Base-by-base conservation (phyloP, 192 early-diverging fungal genomes). In the Bifiguratus adelaidae region DNA sequence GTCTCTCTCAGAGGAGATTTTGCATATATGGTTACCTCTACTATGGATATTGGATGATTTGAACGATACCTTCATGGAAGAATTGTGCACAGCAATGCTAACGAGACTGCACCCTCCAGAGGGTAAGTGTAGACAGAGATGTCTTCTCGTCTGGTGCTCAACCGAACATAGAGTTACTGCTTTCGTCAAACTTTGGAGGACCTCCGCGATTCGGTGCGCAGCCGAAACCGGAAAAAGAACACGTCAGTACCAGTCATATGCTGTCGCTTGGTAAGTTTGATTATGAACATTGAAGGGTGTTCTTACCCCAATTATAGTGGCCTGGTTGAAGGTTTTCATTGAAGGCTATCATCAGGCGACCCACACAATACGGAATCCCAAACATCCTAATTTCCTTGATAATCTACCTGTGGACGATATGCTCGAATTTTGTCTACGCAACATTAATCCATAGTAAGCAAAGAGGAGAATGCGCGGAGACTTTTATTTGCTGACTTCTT, bases 341-440 rank as follows among this genome's bases (percentile, higher is more conserved):
- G 53, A 68, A 9, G 30, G 52, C 5, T 16, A 49, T 35, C 44
- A 75, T 23, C 30, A 26, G 11, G 30, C 49, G n/a, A 26, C 41
- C 19, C 38, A 41, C 15, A 22, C 25, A 7, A 25, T n/a, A n/a
- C n/a, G n/a, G n/a, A n/a, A n/a, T n/a, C n/a, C n/a, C n/a, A n/a
- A n/a, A n/a, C n/a, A n/a, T n/a, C n/a, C n/a, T n/a, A n/a, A n/a
- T n/a, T n/a, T 41, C 4, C 47, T 63, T 23, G 21, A 51, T 16
- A 20, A 55, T 3, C 30, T 73, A 5, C 47, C 45, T 23, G 36
- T 83, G 15, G 69, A 76, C 26, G 63, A 64, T 52, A 44, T 83
- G 35, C 55, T 83, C 8, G 80, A 83, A 52, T 43, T 53, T 22
- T 79, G 77, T 40, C 55, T 83, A 44, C 64, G 68, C n/a, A 77